These are phyloP conservation scores for Diddensiella caesifluorescens DNA, from an alignment of 805 yeast species.

Conservation along the genomic window DNA sequence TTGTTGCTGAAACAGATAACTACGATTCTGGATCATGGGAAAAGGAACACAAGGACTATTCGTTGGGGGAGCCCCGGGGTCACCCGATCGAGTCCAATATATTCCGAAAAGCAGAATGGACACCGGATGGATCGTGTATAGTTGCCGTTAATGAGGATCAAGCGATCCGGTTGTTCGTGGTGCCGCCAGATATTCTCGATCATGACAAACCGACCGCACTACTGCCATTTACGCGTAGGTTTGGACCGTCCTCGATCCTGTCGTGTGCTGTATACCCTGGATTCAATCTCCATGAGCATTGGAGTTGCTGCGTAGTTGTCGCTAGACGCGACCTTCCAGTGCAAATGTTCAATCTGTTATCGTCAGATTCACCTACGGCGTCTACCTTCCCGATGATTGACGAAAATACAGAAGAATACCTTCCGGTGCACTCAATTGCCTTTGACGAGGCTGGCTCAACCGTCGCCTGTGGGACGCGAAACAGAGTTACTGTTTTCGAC, in stretches of 20 bases:
- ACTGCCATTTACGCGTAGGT: slow-evolving; percentile 15
- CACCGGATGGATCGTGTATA: slow-evolving; percentile 24
- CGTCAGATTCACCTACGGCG: slow-evolving; percentile 2
- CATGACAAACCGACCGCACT: slow-evolving; percentile 3
- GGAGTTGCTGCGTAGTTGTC: slow-evolving; percentile 16
- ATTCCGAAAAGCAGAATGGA: slow-evolving; percentile 17
- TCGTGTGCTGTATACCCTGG: slow-evolving; percentile 16
- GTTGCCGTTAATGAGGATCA: slow-evolving; percentile 21
- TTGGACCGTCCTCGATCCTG: slow-evolving; percentile 15
- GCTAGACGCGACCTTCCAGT: slow-evolving; percentile 20
- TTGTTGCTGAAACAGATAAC: neutral
- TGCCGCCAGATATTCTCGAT: slow-evolving; percentile 19
- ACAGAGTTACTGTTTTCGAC: slow-evolving; percentile 15
- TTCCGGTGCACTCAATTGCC: slow-evolving; percentile 9
- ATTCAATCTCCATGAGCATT: slow-evolving; percentile 14
- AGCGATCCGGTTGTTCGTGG: slow-evolving; percentile 19
- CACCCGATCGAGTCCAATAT: neutral
- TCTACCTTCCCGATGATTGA: slow-evolving; percentile 16
- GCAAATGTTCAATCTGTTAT: slow-evolving; percentile 16
- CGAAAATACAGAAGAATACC: slow-evolving; percentile 9
- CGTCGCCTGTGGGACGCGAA: slow-evolving; percentile 14
- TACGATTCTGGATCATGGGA: neutral
- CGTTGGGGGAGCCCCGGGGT: no score
- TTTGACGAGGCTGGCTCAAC: slow-evolving; percentile 1
- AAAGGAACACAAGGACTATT: neutral